Base-by-base conservation (phyloP, 2,329 filamentous ascomycete genomes). In the Teratosphaeriaceae sp. region DNA sequence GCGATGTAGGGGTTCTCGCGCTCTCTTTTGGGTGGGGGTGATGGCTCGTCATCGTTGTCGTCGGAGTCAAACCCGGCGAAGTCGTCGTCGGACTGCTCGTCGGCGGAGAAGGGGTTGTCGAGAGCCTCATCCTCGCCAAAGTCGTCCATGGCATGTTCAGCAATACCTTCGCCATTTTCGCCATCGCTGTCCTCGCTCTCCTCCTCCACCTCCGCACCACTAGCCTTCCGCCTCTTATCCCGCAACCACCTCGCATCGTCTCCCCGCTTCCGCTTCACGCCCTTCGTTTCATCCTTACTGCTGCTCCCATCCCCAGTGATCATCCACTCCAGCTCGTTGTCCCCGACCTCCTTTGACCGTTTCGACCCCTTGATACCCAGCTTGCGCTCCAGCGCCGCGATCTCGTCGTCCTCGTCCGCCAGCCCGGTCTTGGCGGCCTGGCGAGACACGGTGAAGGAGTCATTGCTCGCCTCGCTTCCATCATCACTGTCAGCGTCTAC, bases 1-100 rank as follows among this genome's bases (percentile, higher is more conserved):
- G 90, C 84, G 39, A 90, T 72, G 54, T 95, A 97, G 3, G 90
- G 90, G 53, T 97, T 96, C 63, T 97, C 90, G 47, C 80, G 76
- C 44, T 73, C 64, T 47, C 70, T 73, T 48, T 70, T 72, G 33
- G 62, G 38, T 20, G 51, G 45, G 13, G 49, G 42, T 5, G n/a
- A n/a, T n/a, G 53, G 45, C 22, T 54, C 50, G 22, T 63, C 60
- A 40, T 66, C 59, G 23, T 61, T 59, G 24, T 57, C 60, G 36
- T 66, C 58, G 20, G 60, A 58, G 3, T 59, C 59, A 20, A 56
- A 55, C 16, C 49, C 57, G 13, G 47, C 56, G 34, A 61, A 58
- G 29, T 46, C 59, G 7, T 51, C 53, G 18, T 52, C 52, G 22
- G 54, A 60, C 16, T 47, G 8, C 35, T 51, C 45, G 37, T 65